Evolutionary conservation across 2,329 filamentous ascomycete species (phyloP).

Genomic region (Paracamarosporium sp.): DNA sequence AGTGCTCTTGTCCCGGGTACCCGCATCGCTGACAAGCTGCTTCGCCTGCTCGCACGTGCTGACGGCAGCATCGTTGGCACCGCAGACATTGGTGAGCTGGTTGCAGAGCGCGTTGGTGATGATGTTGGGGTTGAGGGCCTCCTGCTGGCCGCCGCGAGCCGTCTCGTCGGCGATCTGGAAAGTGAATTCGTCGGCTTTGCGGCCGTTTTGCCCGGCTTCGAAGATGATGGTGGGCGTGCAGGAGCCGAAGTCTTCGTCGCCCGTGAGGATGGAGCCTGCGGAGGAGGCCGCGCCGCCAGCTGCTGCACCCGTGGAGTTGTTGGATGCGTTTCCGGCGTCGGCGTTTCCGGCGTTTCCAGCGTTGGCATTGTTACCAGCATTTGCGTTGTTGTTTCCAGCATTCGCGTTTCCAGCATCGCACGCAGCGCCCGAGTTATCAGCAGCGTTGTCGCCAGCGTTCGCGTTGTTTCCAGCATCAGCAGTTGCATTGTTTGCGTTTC

Average conservation of each 20-base stretch:
- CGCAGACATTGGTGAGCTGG: slow-evolving; percentile 71
- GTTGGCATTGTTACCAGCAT: slow-evolving; percentile 9
- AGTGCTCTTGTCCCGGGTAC: slow-evolving; percentile 48
- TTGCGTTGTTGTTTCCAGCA: neutral
- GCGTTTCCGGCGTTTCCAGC: slow-evolving; percentile 23
- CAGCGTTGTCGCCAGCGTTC: slow-evolving; percentile 3
- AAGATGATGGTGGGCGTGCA: slow-evolving; percentile 65
- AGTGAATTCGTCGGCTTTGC: slow-evolving; percentile 65
- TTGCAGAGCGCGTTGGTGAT: slow-evolving; percentile 77
- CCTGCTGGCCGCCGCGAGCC: slow-evolving; percentile 67
- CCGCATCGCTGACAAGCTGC: slow-evolving; percentile 57
- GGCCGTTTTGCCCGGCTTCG: slow-evolving; percentile 60
- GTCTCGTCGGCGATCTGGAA: slow-evolving; percentile 71
- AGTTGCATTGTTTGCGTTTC: slow-evolving; percentile 1
- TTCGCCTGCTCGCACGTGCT: slow-evolving; percentile 61
- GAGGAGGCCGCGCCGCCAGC: slow-evolving; percentile 16
- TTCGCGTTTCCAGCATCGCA: slow-evolving; percentile 20
- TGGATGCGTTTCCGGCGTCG: slow-evolving; percentile 7
- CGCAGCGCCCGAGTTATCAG: slow-evolving; percentile 11
- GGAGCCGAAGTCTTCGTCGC: slow-evolving; percentile 42
- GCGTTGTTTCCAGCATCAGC: slow-evolving; percentile 7
- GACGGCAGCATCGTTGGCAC: slow-evolving; percentile 66
- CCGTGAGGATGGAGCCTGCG: slow-evolving; percentile 15
- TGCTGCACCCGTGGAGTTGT: slow-evolving; percentile 15
- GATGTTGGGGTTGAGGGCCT: slow-evolving; percentile 75